phyloP scores from a whole-genome alignment of 306 rosid species.

The peach (Prunus persica) region Prunus_persica_NCBIv2 NC_034013.1:14737501-14738000 shows the following conservation, averaged over 20 bases:
- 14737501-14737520: conserved; percentile 27
- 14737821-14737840: conserved; percentile 33
- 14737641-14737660: conserved; percentile 27
- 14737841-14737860: conserved; percentile 20
- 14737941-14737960: not conserved
- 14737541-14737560: conserved; percentile 59
- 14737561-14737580: conserved; percentile 51
- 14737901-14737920: conserved; percentile 34
- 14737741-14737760: conserved; percentile 13
- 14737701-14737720: conserved; percentile 31
- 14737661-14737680: conserved; percentile 34
- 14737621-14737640: not conserved
- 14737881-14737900: conserved; percentile 13
- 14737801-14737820: conserved; percentile 31
- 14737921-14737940: conserved; percentile 39
- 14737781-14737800: conserved; percentile 28
- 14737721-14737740: conserved; percentile 51
- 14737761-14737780: conserved; percentile 26
- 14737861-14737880: conserved; percentile 16
- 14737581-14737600: conserved; percentile 19
- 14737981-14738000: conserved; percentile 6
- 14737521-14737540: conserved; percentile 27
- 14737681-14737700: conserved; percentile 14
- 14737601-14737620: conserved; percentile 24
- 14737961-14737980: conserved; percentile 2